Conservation (phyloP, 2,329 filamentous ascomycete genomes). For the Truncatella angustata region DNA sequence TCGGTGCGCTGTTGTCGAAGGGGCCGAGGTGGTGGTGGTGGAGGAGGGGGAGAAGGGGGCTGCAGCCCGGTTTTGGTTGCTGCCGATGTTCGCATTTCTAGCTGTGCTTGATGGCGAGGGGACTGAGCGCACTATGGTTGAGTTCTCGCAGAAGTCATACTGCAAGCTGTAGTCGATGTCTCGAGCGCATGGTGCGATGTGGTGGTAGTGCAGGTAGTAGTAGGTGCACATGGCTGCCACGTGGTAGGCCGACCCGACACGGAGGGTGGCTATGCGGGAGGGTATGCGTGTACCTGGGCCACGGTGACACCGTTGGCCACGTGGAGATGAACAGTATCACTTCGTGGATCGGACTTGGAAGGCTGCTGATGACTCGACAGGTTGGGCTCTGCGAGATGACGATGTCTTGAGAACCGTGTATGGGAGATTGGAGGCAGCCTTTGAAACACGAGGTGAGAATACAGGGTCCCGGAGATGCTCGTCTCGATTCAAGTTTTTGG, state of each 20-base stretch:
- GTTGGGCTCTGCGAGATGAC: too few species aligned
- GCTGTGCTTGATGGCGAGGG: not conserved
- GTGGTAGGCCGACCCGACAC: too few species aligned
- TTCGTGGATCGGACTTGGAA: too few species aligned
- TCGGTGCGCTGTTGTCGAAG: slow-evolving; percentile 11
- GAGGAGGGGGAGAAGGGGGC: not conserved
- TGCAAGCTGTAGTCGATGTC: slow-evolving; percentile 39
- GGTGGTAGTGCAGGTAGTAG: slow-evolving; percentile 52
- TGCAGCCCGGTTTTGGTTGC: not conserved
- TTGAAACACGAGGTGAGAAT: too few species aligned
- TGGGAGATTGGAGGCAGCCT: too few species aligned
- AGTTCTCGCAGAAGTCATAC: slow-evolving; percentile 42
- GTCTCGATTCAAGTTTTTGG: too few species aligned
- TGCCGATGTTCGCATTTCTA: not conserved
- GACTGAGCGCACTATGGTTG: slow-evolving; percentile 27
- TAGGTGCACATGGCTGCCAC: slow-evolving; percentile 45
- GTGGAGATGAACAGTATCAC: too few species aligned
- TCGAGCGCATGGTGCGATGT: slow-evolving; percentile 40
- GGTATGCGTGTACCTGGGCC: too few species aligned
- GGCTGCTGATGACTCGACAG: too few species aligned
- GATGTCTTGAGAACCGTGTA: too few species aligned
- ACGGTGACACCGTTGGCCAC: too few species aligned
- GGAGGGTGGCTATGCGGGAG: not conserved
- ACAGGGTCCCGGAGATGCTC: too few species aligned
- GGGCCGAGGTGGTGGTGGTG: not conserved